Conservation (phyloP, 2,329 filamentous ascomycete genomes). For the Cyphellophora attinorum region DNA sequence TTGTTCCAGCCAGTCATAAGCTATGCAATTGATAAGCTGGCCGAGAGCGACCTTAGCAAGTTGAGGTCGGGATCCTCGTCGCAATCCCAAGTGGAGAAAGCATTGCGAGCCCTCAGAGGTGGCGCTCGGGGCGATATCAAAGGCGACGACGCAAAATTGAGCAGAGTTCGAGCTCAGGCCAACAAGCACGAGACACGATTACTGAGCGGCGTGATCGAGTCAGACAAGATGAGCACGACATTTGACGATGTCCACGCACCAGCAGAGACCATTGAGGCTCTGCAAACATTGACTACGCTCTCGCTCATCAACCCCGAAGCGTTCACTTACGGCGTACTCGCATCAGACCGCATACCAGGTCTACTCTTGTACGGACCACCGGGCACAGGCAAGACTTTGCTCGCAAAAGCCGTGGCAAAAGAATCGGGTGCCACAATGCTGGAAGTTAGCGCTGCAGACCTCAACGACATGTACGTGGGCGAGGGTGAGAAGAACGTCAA, state of each 20-base stretch:
- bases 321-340: conserved; percentile 91
- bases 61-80: too few relatives aligned
- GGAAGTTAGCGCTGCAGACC: conserved; percentile 79
- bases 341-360: conserved; percentile 82
- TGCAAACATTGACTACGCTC: conserved; percentile 81
- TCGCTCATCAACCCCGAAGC: conserved; percentile 82
- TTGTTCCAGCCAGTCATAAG: conserved; percentile 23
- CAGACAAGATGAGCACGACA: conserved; percentile 71
- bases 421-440: conserved; percentile 60
- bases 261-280: conserved; percentile 69
- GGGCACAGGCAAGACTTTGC: conserved; percentile 52
- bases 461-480: conserved; percentile 94
- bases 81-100: conserved; percentile 26
- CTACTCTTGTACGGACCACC: conserved; percentile 82
- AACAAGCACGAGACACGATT: conserved; percentile 77
- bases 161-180: conserved; percentile 42
- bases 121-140: conserved; percentile 20
- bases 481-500: conserved; percentile 94
- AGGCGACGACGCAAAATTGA: conserved; percentile 8
- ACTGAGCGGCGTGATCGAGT: conserved; percentile 70
- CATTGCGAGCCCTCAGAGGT: too few relatives aligned
- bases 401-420: conserved; percentile 56
- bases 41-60: conserved; percentile 37
- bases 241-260: conserved; percentile 82
- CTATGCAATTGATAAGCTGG: conserved; percentile 19